phyloP scores from a whole-genome alignment of 495 filamentous ascomycete genomes.

The Talaromyces proteolyticus region DNA sequence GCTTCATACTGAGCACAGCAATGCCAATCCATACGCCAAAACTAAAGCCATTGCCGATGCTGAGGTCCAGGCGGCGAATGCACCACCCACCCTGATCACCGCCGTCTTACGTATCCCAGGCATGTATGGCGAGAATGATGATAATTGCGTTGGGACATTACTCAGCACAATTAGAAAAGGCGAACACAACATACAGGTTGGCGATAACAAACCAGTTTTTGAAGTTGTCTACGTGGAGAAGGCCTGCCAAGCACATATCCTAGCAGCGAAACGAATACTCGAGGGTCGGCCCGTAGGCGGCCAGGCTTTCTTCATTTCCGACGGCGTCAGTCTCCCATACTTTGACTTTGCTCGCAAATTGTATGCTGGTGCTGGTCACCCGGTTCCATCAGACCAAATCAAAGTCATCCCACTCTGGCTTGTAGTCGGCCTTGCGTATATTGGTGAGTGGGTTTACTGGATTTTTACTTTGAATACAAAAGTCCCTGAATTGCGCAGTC shows the following conservation, averaged over 20 bases:
- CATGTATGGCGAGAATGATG: constrained; percentile 22
- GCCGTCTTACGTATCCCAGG: constrained; percentile 14
- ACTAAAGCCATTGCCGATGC: constrained; percentile 22
- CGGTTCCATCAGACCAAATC: constrained; percentile 13
- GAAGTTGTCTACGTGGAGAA: constrained; percentile 81
- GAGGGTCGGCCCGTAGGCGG: constrained; percentile 8
- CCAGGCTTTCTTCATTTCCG: constrained; percentile 21
- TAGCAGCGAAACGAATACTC: constrained; percentile 36
- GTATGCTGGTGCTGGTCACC: constrained; percentile 14
- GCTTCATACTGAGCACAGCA: constrained; percentile 9
- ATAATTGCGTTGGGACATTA: constrained; percentile 7
- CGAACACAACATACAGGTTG: constrained; percentile 19
- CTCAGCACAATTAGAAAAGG: constrained; percentile 10
- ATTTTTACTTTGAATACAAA: constrained; percentile 14
- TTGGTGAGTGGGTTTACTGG: constrained; percentile 15
- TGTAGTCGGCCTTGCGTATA: constrained; percentile 11
- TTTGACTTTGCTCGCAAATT: constrained; percentile 18
- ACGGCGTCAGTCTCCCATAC: constrained; percentile 15
- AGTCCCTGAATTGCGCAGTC: constrained; percentile 12
- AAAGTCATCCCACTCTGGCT: constrained; percentile 13
- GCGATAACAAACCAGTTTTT: constrained; percentile 43
- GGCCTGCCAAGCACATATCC: constrained; percentile 67
- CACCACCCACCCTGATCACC: constrained; percentile 9
- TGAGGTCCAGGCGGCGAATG: constrained; percentile 16
- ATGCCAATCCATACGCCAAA: constrained; percentile 11